These are phyloP conservation scores for Vickermania spadyakhi DNA, from an alignment of 208 protist species.

Conservation along the genomic window DNA sequence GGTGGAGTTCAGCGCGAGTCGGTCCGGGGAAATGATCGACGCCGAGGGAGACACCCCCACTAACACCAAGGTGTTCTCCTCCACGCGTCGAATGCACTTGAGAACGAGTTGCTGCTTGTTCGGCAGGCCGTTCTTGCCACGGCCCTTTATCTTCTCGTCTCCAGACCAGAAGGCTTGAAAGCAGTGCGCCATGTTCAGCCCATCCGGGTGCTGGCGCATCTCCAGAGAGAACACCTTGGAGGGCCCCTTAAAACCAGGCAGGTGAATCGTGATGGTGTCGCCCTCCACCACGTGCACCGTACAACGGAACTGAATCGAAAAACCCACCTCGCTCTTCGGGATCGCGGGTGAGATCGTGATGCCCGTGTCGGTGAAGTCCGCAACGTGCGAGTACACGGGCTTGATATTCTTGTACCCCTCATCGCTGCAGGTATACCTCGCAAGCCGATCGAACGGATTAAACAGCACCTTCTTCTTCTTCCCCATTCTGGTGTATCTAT, in stretches of 20 bases:
- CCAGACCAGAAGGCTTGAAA: slow-evolving; percentile 78
- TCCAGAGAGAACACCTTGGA: slow-evolving; percentile 49
- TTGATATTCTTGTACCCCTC: background rate
- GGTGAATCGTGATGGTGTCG: slow-evolving; percentile 43
- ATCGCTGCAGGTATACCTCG: slow-evolving; percentile 7
- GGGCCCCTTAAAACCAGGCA: slow-evolving; percentile 52
- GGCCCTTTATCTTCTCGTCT: slow-evolving; percentile 29
- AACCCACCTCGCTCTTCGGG: slow-evolving; percentile 37
- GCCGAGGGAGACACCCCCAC: slow-evolving; percentile 42
- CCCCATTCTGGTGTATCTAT: background rate
- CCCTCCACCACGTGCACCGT: slow-evolving; percentile 42
- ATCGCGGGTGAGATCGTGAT: slow-evolving; percentile 45
- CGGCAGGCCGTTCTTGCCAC: slow-evolving; percentile 35
- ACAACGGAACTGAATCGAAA: slow-evolving; percentile 60
- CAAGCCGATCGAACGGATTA: slow-evolving; percentile 29
- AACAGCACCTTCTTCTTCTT: slow-evolving; percentile 29
- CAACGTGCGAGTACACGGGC: slow-evolving; percentile 9
- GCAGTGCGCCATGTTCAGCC: slow-evolving; percentile 21
- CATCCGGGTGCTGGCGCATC: slow-evolving; percentile 17
- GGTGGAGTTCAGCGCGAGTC: slow-evolving; percentile 50
- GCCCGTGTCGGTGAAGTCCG: slow-evolving; percentile 47
- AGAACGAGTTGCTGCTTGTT: slow-evolving; percentile 63
- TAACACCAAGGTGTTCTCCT: slow-evolving; percentile 38
- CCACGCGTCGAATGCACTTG: slow-evolving; percentile 35
- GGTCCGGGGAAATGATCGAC: slow-evolving; percentile 48